These are phyloP conservation scores for Anthoceros angustus DNA, from an alignment of 225 moss, liverwort and hornwort genomes.

Conservation along the genomic window DNA sequence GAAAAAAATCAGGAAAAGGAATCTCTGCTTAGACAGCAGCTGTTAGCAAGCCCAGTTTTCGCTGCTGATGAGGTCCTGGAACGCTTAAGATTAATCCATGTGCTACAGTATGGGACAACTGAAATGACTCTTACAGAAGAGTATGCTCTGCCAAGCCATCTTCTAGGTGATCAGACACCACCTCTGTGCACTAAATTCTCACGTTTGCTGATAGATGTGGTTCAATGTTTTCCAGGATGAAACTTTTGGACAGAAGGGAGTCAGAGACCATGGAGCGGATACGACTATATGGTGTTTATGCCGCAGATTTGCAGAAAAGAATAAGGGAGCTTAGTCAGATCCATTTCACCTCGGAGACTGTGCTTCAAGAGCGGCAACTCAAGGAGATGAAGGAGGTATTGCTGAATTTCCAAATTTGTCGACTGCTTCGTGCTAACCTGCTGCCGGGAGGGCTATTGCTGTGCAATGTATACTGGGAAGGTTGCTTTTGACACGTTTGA, in stretches of 20 bases:
- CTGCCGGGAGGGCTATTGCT: too few species aligned
- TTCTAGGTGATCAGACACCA: too few species aligned
- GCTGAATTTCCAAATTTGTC: neutral
- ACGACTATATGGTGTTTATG: slow-evolving; percentile 1
- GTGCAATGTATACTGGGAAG: too few species aligned
- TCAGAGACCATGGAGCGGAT: slow-evolving; percentile 3
- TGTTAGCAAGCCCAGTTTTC: slow-evolving; percentile 1
- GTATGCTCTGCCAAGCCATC: neutral
- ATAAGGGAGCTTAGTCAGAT: neutral
- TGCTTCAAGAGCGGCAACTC: slow-evolving; percentile 1
- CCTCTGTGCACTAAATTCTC: too few species aligned
- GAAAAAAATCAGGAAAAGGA: slow-evolving; percentile 4
- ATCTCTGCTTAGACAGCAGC: slow-evolving; percentile 3
- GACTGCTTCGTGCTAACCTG: neutral
- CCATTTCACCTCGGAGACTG: neutral
- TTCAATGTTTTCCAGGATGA: neutral
- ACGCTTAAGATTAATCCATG: neutral
- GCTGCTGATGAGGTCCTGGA: neutral
- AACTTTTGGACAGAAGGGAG: slow-evolving; percentile 3
- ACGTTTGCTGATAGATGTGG: neutral
- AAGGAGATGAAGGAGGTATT: slow-evolving; percentile 4
- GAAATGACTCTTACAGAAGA: neutral
- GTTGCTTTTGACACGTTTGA: too few species aligned
- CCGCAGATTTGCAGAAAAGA: slow-evolving; percentile 2
- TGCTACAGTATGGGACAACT: neutral